Evolutionary conservation across 2,329 filamentous ascomycete species (phyloP).

Genomic region (Purpureocillium lavendulum): DNA sequence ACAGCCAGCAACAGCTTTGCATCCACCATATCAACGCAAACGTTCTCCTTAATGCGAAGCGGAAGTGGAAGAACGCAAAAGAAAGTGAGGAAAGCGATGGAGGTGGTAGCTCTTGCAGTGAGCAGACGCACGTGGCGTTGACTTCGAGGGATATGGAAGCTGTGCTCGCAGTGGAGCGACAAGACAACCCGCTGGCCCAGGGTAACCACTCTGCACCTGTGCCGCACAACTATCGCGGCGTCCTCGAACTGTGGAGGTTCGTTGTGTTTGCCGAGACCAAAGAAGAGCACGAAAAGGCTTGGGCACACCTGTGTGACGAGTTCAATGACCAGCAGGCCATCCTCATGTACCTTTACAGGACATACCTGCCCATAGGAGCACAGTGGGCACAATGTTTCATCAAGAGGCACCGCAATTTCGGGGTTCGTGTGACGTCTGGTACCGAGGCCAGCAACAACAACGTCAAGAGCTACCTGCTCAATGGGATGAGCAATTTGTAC

Average conservation of each 20-base stretch:
- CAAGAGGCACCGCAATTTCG: constrained; percentile 6
- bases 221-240: constrained; percentile 2
- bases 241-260: not conserved
- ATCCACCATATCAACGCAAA: too few relatives aligned
- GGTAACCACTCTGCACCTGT: not conserved
- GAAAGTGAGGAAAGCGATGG: not conserved
- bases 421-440: constrained; percentile 5
- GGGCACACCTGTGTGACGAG: constrained; percentile 2
- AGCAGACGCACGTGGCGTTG: not conserved
- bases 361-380: constrained; percentile 5
- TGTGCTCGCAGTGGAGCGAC: not conserved
- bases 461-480: constrained; percentile 5
- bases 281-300: constrained; percentile 2
- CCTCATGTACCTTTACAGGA: constrained; percentile 4
- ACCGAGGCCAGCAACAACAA: constrained; percentile 7
- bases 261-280: constrained; percentile 1
- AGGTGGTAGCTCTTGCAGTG: not conserved
- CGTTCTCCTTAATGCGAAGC: too few relatives aligned
- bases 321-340: constrained; percentile 1
- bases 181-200: not conserved
- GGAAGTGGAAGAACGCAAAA: not conserved
- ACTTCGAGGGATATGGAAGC: not conserved
- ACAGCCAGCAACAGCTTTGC: not conserved
- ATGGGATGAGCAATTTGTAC: constrained; percentile 3
- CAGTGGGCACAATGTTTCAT: constrained; percentile 7